Evolutionary conservation across 345 rosid genomes (phyloP).

Genomic region (Hypericum androsaemum): DNA sequence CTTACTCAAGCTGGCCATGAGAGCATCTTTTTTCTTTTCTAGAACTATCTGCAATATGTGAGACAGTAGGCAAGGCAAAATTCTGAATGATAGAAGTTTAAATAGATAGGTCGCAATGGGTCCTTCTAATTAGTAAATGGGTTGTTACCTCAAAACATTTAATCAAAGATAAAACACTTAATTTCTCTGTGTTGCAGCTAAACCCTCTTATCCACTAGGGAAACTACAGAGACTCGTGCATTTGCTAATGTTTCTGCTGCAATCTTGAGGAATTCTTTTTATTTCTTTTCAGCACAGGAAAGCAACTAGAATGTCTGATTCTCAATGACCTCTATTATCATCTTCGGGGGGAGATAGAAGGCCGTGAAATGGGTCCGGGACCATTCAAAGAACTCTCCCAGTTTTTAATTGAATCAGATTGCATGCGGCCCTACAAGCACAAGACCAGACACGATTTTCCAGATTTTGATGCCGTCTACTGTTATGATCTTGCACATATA

Average conservation of each 20-base stretch:
- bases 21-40: too few relatives aligned
- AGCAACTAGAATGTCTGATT: constrained; percentile 51
- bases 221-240: neutral
- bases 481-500: constrained; percentile 44
- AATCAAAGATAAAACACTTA: too few relatives aligned
- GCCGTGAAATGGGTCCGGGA: constrained; percentile 69
- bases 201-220: neutral
- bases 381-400: constrained; percentile 78
- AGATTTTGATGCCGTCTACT: constrained; percentile 19
- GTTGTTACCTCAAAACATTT: too few relatives aligned
- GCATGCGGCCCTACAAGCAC: constrained; percentile 42
- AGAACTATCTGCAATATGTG: too few relatives aligned
- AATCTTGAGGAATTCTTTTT: constrained; percentile 5
- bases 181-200: too few relatives aligned
- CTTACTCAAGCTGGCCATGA: neutral
- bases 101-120: too few relatives aligned
- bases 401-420: constrained; percentile 45
- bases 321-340: constrained; percentile 72
- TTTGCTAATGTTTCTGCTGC: neutral
- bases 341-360: constrained; percentile 81
- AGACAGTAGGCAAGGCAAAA: too few relatives aligned
- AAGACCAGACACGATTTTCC: constrained; percentile 20
- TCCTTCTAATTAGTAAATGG: too few relatives aligned
- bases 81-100: too few relatives aligned
- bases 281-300: constrained; percentile 55